Evolutionary conservation across 1,284 basidiomycete species (phyloP).

Genomic region (Pyrrhoderma noxium): DNA sequence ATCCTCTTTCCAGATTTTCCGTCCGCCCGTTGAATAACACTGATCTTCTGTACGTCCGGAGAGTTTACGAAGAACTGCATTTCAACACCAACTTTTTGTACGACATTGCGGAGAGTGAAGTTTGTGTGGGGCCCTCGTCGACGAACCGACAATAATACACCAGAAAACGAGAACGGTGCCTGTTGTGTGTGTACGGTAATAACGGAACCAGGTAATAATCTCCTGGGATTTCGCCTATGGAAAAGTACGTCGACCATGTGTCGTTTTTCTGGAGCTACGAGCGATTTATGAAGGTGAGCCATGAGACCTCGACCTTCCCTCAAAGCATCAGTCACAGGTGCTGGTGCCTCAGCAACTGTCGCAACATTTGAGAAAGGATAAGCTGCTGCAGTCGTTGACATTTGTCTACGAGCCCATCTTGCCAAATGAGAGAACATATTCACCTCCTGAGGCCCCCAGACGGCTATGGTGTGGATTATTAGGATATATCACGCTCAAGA

Average conservation of each 20-base stretch:
- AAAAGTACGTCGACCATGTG: conserved; percentile 63
- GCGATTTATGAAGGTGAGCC: conserved; percentile 59
- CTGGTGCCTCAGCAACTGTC: conserved; percentile 40
- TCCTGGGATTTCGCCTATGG: conserved; percentile 55
- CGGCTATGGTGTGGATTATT: neutral
- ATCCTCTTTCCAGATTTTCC: conserved; percentile 40
- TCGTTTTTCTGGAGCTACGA: conserved; percentile 63
- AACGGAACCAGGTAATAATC: conserved; percentile 75
- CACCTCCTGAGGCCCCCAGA: neutral
- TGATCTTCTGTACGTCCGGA: conserved; percentile 81
- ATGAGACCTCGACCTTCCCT: conserved; percentile 73
- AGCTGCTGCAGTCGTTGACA: conserved; percentile 22
- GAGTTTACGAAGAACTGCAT: conserved; percentile 82
- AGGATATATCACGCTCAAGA: no score
- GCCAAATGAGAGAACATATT: conserved; percentile 8
- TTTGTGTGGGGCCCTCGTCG: conserved; percentile 78
- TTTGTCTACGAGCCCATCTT: conserved; percentile 13
- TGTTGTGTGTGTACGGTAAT: conserved; percentile 67
- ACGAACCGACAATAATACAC: conserved; percentile 75
- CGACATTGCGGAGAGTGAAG: conserved; percentile 79
- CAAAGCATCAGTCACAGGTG: conserved; percentile 39
- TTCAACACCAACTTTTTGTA: conserved; percentile 85
- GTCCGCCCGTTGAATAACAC: conserved; percentile 55
- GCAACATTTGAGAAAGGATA: conserved; percentile 78
- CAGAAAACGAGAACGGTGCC: conserved; percentile 74